These are phyloP conservation scores for Coriaria nepalensis DNA, from an alignment of 306 rosid species.

Conservation along the genomic window DNA sequence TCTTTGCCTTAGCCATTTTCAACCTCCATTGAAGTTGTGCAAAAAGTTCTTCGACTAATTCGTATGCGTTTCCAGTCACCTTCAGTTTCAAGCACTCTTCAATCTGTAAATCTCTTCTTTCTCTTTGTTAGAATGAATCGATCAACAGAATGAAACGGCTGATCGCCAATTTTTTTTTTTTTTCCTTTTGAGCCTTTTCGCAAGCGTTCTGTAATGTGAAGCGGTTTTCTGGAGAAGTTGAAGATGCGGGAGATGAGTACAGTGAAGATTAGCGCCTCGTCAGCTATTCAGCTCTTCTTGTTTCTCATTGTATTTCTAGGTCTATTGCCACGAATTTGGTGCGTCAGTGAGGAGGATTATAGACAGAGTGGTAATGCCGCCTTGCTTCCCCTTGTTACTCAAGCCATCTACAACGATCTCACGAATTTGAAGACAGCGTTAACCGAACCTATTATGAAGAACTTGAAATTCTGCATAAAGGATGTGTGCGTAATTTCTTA, in stretches of 20 bases:
- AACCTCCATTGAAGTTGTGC: conserved; percentile 8
- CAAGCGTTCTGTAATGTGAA: background rate
- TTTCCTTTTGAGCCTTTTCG: background rate
- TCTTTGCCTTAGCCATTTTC: conserved; percentile 6
- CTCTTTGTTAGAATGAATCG: background rate
- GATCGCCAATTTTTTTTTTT: conserved; percentile 6
- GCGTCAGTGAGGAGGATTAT: conserved; percentile 23
- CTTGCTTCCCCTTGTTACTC: conserved; percentile 20
- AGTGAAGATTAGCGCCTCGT: conserved; percentile 23
- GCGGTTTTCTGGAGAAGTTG: conserved; percentile 13
- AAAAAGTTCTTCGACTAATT: background rate
- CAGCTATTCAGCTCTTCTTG: conserved; percentile 16
- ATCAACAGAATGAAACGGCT: too few relatives aligned
- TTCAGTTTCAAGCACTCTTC: conserved; percentile 3
- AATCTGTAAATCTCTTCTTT: background rate
- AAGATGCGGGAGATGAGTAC: conserved; percentile 26
- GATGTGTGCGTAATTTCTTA: conserved; percentile 36
- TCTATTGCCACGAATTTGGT: conserved; percentile 16
- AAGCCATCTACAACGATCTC: conserved; percentile 28
- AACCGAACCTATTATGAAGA: conserved; percentile 24
- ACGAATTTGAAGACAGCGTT: conserved; percentile 29
- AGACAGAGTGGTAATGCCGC: conserved; percentile 13
- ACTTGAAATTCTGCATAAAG: conserved; percentile 53
- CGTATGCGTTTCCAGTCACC: background rate
- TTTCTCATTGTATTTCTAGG: conserved; percentile 16